Base-by-base conservation (phyloP, 192 early-diverging fungal genomes). In the Anaeromyces robustus region DNA sequence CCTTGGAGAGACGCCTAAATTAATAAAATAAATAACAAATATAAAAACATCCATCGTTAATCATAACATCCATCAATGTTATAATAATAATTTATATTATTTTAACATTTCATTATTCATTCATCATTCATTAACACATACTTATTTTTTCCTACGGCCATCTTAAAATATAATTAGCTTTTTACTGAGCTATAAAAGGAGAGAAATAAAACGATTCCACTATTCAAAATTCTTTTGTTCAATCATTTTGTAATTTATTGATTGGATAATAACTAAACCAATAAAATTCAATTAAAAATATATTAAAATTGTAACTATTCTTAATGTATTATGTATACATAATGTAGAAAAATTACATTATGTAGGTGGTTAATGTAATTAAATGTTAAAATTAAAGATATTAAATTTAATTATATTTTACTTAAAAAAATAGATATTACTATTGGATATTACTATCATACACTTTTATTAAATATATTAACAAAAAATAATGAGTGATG, bases 1-100 rank as follows among this genome's bases (percentile, higher is more conserved):
- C 96, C 91, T 97, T 97, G 85, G 95, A 96, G 83, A 97, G 91
- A 88, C 96, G 94, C 94, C 93, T 96, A 68, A 22, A 22, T 22
- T 7, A 34, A 34, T 34, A 34, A 7, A 34, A 7, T 7, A 34
- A 34, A 4, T 7, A 34, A 34, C 32, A 39, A 39, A 12, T 39
- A 12, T 39, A 39, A 1, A 39, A 14, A 39, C 37, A 39, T 39
- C 37, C 37, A 39, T 39, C 37, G 16, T 39, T 39, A n/a, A 68
- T 68, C 26, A 68, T 28, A 0, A n/a, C 52, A 68, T 68, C 11
- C 5, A 52, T 22, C 2, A 18, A 52, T 22, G 22, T 26, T 4
- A 2, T 13, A 13, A 22, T 26, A 2, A 52, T 26, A 13, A 5
- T 13, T 52, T 22, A 13, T 52, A n/a, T n/a, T n/a, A n/a, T n/a